phyloP scores from a whole-genome alignment of 2,329 filamentous ascomycete species.

The Exserohilum turcica region DNA sequence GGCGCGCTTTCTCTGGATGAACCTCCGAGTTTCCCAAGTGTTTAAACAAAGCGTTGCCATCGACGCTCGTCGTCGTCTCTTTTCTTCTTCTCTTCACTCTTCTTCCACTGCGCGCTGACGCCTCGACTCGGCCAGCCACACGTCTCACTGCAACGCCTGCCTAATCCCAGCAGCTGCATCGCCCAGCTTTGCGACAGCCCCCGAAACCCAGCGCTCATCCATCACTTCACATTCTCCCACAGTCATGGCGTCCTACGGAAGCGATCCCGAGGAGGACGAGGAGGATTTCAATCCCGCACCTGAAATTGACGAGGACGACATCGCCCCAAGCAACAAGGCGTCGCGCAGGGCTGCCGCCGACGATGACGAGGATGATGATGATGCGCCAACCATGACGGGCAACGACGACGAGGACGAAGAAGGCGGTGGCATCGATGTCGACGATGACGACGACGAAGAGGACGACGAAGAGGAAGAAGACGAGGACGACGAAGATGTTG shows the following conservation, averaged over 20 bases:
- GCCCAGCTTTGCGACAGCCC: slow-evolving; percentile 16
- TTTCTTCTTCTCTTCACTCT: slow-evolving; percentile 2
- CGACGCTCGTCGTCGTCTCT: slow-evolving; percentile 15
- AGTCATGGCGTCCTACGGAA: slow-evolving; percentile 40
- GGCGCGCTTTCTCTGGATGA: slow-evolving; percentile 29
- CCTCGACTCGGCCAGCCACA: neutral
- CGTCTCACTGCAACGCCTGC: neutral
- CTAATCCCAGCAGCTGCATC: slow-evolving; percentile 2
- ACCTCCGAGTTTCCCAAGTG: slow-evolving; percentile 18
- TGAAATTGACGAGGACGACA: slow-evolving; percentile 67
- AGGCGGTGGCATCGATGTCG: slow-evolving; percentile 59
- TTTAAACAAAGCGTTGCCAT: slow-evolving; percentile 28
- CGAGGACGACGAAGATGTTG: slow-evolving; percentile 62
- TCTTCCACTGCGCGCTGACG: slow-evolving; percentile 1
- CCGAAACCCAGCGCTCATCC: slow-evolving; percentile 9
- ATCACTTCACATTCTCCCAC: slow-evolving; percentile 4
- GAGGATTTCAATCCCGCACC: slow-evolving; percentile 89
- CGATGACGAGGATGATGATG: slow-evolving; percentile 46
- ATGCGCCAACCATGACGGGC: slow-evolving; percentile 42
- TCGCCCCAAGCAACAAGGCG: slow-evolving; percentile 23
- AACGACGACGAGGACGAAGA: slow-evolving; percentile 56
- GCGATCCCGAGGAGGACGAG: slow-evolving; percentile 60
- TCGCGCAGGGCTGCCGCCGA: slow-evolving; percentile 42
- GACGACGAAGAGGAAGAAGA: slow-evolving; percentile 65
- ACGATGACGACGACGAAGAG: slow-evolving; percentile 62